Percentiles rank a stretch among this genome's conserved stretches.
phyloP scores from a whole-genome alignment of 371 early-diverging fungal species.

The Sanchytrium tribonematis region DNA sequence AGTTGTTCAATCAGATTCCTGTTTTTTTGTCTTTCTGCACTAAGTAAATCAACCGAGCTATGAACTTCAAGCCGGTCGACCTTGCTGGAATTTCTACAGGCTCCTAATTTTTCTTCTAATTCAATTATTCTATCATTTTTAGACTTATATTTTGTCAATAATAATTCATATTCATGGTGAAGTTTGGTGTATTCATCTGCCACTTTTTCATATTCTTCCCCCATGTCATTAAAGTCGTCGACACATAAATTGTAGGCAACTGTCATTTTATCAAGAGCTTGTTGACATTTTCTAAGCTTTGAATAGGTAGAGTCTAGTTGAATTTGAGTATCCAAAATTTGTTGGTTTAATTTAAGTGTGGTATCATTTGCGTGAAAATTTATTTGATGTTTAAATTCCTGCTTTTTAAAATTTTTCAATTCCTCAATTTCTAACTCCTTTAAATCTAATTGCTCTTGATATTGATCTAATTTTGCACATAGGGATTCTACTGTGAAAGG shows the following conservation, averaged over 20 bases:
- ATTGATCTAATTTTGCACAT: neutral
- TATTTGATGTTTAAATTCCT: neutral
- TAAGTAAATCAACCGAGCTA: neutral
- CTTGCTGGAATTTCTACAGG: neutral
- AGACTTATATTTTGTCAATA: neutral
- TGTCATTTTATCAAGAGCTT: neutral
- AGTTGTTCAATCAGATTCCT: neutral
- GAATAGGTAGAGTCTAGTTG: neutral
- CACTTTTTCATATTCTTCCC: neutral
- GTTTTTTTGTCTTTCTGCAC: neutral
- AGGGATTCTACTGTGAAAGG: neutral
- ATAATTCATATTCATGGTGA: neutral
- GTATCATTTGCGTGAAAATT: neutral
- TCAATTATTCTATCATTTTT: neutral
- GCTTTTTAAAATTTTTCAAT: neutral
- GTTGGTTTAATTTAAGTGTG: neutral
- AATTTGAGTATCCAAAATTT: neutral
- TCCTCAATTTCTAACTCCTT: neutral
- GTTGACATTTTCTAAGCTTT: neutral
- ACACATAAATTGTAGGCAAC: neutral
- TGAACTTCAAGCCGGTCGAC: neutral
- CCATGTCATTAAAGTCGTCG: neutral
- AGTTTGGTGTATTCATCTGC: neutral
- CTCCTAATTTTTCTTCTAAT: neutral
- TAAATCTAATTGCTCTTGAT: neutral